Percentiles rank a stretch among this genome's conserved stretches.
These are phyloP conservation scores for Stemphylium vesicarium DNA, from an alignment of 2,329 filamentous ascomycete genomes.

Conservation along the genomic window DNA sequence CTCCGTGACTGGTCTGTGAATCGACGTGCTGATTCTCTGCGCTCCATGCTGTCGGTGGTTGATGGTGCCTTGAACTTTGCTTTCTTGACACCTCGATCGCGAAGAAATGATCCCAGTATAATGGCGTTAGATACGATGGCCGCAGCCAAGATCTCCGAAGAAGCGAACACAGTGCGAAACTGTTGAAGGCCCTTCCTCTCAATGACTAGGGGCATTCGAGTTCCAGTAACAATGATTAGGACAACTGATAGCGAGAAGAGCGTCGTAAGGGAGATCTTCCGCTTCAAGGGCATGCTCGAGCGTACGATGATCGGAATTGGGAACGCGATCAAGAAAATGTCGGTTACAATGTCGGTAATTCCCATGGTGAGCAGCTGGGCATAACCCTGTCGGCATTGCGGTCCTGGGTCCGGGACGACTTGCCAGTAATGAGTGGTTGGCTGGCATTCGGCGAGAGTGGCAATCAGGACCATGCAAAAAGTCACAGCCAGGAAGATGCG, in stretches of 20 bases:
- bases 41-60: constrained; percentile 59
- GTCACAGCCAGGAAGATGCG: constrained; percentile 78
- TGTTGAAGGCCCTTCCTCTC: constrained; percentile 75
- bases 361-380: constrained; percentile 90
- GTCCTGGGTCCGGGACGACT: constrained; percentile 76
- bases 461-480: constrained; percentile 79
- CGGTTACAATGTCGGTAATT: constrained; percentile 85
- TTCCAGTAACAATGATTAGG: constrained; percentile 79
- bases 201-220: constrained; percentile 82
- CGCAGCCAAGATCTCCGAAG: constrained; percentile 87
- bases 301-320: constrained; percentile 86
- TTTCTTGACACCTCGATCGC: constrained; percentile 90
- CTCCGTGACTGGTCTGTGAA: constrained; percentile 78
- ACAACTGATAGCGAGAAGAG: constrained; percentile 86
- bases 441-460: constrained; percentile 81
- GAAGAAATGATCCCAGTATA: constrained; percentile 89
- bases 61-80: constrained; percentile 70
- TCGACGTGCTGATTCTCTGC: constrained; percentile 64
- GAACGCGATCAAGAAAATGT: constrained; percentile 84
- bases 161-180: constrained; percentile 86
- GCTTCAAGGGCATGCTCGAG: constrained; percentile 76
- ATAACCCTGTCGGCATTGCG: constrained; percentile 83
- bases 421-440: constrained; percentile 65
- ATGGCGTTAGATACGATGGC: constrained; percentile 86
- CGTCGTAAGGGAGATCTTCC: constrained; percentile 78